Evolutionary conservation across 805 yeast species (phyloP).

Genomic region (Cyberlindnera mycetangii): DNA sequence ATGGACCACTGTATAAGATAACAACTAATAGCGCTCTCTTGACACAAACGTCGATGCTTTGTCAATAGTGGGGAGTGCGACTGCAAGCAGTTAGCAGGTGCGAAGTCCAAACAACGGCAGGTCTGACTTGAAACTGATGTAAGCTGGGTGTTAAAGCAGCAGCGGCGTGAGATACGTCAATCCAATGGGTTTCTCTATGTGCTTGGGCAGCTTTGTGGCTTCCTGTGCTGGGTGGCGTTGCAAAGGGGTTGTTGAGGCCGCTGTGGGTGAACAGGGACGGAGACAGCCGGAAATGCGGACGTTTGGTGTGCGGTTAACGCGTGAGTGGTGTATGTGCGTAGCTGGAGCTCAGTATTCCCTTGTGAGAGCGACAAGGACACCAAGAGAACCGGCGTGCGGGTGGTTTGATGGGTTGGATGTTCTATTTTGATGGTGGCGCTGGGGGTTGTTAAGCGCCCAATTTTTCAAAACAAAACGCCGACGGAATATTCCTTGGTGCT

Average conservation of each 20-base stretch:
- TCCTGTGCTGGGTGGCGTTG: slow-evolving; percentile 13
- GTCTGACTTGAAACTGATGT: neutral
- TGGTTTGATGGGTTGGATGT: neutral
- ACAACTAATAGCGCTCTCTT: no score
- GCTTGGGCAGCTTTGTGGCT: neutral
- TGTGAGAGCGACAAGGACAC: slow-evolving; percentile 10
- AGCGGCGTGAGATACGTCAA: slow-evolving; percentile 11
- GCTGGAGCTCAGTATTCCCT: slow-evolving; percentile 8
- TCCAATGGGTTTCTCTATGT: slow-evolving; percentile 13
- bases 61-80: neutral
- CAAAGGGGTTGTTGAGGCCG: neutral
- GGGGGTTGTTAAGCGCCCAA: slow-evolving; percentile 2
- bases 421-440: neutral
- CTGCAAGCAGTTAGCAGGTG: neutral
- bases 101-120: neutral
- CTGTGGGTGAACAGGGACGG: neutral
- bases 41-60: neutral
- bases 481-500: slow-evolving; percentile 6
- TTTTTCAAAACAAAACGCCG: slow-evolving; percentile 15
- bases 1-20: no score
- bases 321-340: slow-evolving; percentile 1
- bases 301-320: slow-evolving; percentile 4
- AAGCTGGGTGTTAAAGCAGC: neutral
- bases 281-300: slow-evolving; percentile 4
- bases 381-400: slow-evolving; percentile 12